phyloP scores from a whole-genome alignment of 495 filamentous ascomycete species.

The Xylaria curta region DNA sequence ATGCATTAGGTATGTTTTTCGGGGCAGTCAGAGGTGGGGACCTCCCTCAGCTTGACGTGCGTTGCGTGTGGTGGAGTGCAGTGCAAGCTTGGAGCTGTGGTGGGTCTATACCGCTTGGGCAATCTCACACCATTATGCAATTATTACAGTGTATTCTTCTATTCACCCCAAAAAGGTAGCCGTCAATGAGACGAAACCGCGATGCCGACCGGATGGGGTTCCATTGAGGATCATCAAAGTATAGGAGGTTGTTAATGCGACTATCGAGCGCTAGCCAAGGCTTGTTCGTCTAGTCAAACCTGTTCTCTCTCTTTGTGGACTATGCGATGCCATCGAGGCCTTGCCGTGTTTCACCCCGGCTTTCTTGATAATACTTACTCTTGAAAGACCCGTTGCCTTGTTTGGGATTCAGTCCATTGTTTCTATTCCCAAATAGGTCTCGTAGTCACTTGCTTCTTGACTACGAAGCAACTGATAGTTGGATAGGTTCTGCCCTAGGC shows the following conservation, averaged over 20 bases:
- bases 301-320: not conserved
- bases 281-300: not conserved
- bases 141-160: constrained; percentile 10
- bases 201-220: not conserved
- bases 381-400: not conserved
- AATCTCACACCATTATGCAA: constrained; percentile 15
- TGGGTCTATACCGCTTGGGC: not conserved
- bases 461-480: not conserved
- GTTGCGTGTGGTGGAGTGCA: not conserved
- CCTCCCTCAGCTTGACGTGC: constrained; percentile 7
- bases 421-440: not conserved
- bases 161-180: not conserved
- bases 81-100: constrained; percentile 14
- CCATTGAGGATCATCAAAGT: constrained; percentile 3
- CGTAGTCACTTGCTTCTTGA: not conserved
- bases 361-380: not conserved
- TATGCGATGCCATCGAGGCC: constrained; percentile 1
- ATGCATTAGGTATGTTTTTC: not conserved
- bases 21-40: constrained; percentile 1
- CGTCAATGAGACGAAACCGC: not conserved
- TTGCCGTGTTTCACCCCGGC: not conserved
- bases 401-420: not conserved
- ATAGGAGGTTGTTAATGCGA: constrained; percentile 6
- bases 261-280: constrained; percentile 11
- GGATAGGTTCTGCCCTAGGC: not conserved